Percentiles rank a stretch among this genome's conserved stretches.
Evolutionary conservation across 129 eudicot species (phyloP).

Genomic region (Gnaphalium uliginosum): DNA sequence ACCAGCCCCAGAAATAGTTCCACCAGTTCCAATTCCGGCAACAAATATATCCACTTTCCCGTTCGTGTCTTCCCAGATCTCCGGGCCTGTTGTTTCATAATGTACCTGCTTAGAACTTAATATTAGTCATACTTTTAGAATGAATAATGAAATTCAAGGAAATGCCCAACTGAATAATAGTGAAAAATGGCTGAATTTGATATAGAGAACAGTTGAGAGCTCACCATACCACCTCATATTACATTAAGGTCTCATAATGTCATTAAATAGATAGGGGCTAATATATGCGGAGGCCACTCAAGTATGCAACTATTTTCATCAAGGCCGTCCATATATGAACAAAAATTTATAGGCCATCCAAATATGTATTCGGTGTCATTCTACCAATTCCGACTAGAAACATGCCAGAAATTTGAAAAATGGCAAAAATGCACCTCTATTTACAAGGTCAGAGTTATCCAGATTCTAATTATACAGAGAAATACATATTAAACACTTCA

Average conservation of each 20-base stretch:
- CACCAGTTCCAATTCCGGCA: conserved; percentile 99
- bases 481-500: too few species aligned
- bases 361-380: not conserved
- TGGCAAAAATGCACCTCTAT: not conserved
- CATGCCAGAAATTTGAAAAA: not conserved
- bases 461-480: too few species aligned
- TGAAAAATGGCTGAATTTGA: not conserved
- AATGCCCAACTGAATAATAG: not conserved
- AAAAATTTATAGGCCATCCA: not conserved
- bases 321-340: not conserved
- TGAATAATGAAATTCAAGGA: not conserved
- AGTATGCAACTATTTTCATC: not conserved
- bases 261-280: not conserved
- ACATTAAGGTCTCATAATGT: not conserved
- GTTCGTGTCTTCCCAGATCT: conserved; percentile 98
- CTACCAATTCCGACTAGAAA: not conserved
- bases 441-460: not conserved
- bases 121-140: not conserved
- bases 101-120: conserved; percentile 59
- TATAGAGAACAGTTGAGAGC: conserved; percentile 9
- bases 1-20: conserved; percentile 92
- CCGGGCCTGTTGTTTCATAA: conserved; percentile 98
- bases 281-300: not conserved
- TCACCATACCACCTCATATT: not conserved
- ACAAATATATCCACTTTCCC: conserved; percentile 96